Evolutionary conservation across 495 filamentous ascomycete species (phyloP), one percentile per base, ranked within the genome.

Genomic region (Trichoderma orchidacearum): DNA sequence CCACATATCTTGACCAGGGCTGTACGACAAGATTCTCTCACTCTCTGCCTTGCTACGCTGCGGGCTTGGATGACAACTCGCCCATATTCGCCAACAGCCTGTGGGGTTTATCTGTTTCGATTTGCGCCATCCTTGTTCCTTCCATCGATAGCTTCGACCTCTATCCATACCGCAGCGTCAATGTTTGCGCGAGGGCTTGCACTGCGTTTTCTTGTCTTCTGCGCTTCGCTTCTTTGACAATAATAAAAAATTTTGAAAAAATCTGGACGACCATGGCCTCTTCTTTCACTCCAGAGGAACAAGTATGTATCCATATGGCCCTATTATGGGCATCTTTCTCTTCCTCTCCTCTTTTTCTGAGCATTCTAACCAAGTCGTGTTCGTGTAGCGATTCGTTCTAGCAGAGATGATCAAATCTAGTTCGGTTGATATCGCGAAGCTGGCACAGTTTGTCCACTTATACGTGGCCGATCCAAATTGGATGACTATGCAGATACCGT

Each of bases 331-430:
- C 8, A 41, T 1, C 17, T 21, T 17, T 21, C 36, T 25, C 5
- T 17, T 48, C 7, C 5, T 11, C 9, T 27, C n/a, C n/a, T n/a
- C n/a, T 27, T 11, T 25, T 25, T 27, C 9, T 18, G n/a, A 12
- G 1, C 28, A 31, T 7, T 30, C 13, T 31, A 23, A 36, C 31
- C 15, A 38, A 36, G 21, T 15, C 13, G n/a, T 15, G 1, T 18
- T 36, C 9, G 51, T 61, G 28, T 58, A 75, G 72, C 70, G 72
- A 59, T 72, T 70, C 61, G 61, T 74, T 56, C 60, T 75, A 48
- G 67, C 68, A 56, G 71, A 75, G 64, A 70, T 68, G 48, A 66
- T 75, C 58, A 75, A 74, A 59, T 61, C 62, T 54, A 71, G 66
- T 63, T 58, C 58, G 18, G 66, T 75, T 58, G 66, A 72, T 38